Percentiles rank a stretch among this genome's conserved stretches.
These are phyloP conservation scores for Phytophthora melonis DNA, from an alignment of 352 stramenopile species.

Conservation along the genomic window DNA sequence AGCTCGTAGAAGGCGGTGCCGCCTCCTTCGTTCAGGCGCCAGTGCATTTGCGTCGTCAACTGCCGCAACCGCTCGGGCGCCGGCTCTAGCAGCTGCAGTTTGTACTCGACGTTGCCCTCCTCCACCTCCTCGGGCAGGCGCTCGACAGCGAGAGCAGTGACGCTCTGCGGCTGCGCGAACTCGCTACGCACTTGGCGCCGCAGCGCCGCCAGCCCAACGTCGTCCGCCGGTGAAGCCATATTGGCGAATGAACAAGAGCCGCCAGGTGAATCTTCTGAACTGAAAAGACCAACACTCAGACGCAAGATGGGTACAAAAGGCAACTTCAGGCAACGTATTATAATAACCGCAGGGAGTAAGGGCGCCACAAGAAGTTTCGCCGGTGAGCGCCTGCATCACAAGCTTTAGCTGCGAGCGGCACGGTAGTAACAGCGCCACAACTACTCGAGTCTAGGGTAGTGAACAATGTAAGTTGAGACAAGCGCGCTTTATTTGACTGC, in stretches of 20 bases:
- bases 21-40: constrained; percentile 90
- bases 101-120: constrained; percentile 93
- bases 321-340: neutral
- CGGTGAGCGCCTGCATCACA: neutral
- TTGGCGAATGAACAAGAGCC: constrained; percentile 15
- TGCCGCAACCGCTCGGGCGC: constrained; percentile 81
- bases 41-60: constrained; percentile 92
- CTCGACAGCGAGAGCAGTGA: neutral
- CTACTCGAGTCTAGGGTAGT: too few relatives aligned
- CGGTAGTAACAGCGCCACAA: too few relatives aligned
- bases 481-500: too few relatives aligned
- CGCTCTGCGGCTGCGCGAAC: constrained; percentile 15
- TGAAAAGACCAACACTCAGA: constrained; percentile 4
- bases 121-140: constrained; percentile 81
- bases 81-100: constrained; percentile 86
- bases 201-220: constrained; percentile 38
- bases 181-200: constrained; percentile 31
- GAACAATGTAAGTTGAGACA: too few relatives aligned
- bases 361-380: neutral
- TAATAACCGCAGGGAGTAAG: neutral
- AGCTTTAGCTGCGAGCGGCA: neutral
- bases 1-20: constrained; percentile 90
- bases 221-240: constrained; percentile 23
- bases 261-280: neutral
- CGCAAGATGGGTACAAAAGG: constrained; percentile 5